phyloP scores from a whole-genome alignment of 2,329 filamentous ascomycete species.

The Fusarium camptoceras region DNA sequence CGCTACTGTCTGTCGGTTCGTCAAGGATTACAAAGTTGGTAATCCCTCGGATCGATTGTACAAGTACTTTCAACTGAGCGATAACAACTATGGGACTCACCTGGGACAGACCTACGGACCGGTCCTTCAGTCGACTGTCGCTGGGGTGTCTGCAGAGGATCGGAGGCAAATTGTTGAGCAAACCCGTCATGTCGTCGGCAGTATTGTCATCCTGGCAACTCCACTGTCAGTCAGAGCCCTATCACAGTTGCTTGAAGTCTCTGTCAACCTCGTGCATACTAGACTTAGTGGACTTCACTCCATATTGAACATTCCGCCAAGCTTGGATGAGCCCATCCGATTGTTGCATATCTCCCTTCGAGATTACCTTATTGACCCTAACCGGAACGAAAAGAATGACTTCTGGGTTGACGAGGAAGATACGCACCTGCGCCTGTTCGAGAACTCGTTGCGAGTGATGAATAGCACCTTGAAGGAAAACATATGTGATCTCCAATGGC shows the following conservation, averaged over 20 bases:
- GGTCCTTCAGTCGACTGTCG: neutral
- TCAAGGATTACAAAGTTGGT: slow-evolving; percentile 36
- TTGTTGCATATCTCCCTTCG: neutral
- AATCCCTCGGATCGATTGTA: slow-evolving; percentile 6
- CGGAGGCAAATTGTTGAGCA: neutral
- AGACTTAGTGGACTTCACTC: neutral
- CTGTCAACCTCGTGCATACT: neutral
- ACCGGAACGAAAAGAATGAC: neutral
- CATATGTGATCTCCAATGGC: neutral
- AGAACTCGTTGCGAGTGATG: neutral
- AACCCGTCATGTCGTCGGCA: slow-evolving; percentile 1
- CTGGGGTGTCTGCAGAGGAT: neutral
- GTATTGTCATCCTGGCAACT: neutral
- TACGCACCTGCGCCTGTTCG: fast-evolving
- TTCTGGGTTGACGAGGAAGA: neutral
- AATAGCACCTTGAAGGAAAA: neutral
- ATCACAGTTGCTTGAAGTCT: slow-evolving; percentile 2
- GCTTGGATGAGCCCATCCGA: fast-evolving
- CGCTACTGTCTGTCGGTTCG: slow-evolving; percentile 23
- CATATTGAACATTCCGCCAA: neutral
- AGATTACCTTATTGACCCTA: fast-evolving
- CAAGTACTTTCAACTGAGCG: neutral
- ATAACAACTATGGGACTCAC: neutral
- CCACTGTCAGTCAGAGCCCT: slow-evolving; percentile 14
- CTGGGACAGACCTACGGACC: neutral